phyloP scores from a whole-genome alignment of 2,329 filamentous ascomycete genomes.

The Talaromyces piceae region DNA sequence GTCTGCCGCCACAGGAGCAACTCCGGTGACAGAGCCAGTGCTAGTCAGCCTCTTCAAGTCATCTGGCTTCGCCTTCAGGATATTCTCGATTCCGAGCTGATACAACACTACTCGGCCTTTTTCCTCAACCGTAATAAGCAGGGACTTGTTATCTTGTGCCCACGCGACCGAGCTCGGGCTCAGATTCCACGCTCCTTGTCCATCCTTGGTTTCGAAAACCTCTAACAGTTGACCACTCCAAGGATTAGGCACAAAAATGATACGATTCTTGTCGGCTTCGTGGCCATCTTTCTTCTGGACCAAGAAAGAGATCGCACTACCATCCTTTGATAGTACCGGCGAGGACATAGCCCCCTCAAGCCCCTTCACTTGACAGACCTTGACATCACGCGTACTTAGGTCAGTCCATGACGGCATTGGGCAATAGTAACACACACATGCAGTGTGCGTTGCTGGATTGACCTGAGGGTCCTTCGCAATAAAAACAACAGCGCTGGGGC shows the following conservation, averaged over 20 bases:
- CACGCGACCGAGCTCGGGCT: constrained; percentile 37
- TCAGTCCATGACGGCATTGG: constrained; percentile 37
- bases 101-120: constrained; percentile 37
- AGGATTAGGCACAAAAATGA: constrained; percentile 36
- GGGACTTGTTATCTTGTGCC: constrained; percentile 33
- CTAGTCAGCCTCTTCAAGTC: constrained; percentile 31
- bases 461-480: constrained; percentile 40
- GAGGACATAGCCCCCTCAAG: constrained; percentile 39
- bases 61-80: constrained; percentile 22
- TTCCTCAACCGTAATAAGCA: constrained; percentile 37
- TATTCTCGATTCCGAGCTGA: constrained; percentile 27
- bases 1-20: constrained; percentile 26
- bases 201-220: constrained; percentile 30
- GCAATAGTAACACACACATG: constrained; percentile 40
- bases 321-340: constrained; percentile 39
- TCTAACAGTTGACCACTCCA: constrained; percentile 35
- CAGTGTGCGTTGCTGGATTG: constrained; percentile 41
- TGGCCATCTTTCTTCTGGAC: constrained; percentile 40
- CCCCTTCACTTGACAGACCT: constrained; percentile 24
- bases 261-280: constrained; percentile 41
- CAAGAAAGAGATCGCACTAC: constrained; percentile 36
- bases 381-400: constrained; percentile 22
- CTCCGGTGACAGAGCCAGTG: constrained; percentile 34
- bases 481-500: constrained; percentile 38
- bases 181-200: constrained; percentile 34